phyloP scores from a whole-genome alignment of 495 filamentous ascomycete genomes.

The Achaetomiella virescens region DNA sequence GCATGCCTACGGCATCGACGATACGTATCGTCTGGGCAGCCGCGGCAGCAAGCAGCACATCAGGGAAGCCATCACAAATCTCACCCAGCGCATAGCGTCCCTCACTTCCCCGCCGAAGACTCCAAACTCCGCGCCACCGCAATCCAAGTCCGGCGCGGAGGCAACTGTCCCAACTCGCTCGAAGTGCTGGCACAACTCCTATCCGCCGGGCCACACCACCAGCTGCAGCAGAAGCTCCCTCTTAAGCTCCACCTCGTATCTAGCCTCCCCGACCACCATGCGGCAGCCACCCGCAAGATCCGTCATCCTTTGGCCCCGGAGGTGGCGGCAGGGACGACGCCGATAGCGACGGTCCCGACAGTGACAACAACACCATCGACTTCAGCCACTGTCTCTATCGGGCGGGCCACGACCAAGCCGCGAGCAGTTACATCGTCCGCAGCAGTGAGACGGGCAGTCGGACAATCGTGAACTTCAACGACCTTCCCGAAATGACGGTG shows the following conservation, averaged over 20 bases:
- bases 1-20: neutral
- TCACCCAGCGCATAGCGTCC: slow-evolving; percentile 42
- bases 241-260: slow-evolving; percentile 37
- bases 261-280: slow-evolving; percentile 28
- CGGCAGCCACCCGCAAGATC: slow-evolving; percentile 33
- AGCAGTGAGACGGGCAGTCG: slow-evolving; percentile 53
- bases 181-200: slow-evolving; percentile 62
- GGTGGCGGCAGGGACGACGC: neutral
- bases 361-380: slow-evolving; percentile 28
- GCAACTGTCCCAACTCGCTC: slow-evolving; percentile 65
- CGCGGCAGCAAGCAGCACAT: neutral
- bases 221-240: neutral
- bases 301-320: slow-evolving; percentile 33
- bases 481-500: slow-evolving; percentile 57
- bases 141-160: slow-evolving; percentile 56
- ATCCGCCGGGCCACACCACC: slow-evolving; percentile 1
- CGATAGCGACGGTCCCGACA: neutral
- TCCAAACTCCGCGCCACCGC: slow-evolving; percentile 61
- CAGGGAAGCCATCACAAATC: neutral
- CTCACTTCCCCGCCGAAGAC: slow-evolving; percentile 62
- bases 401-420: slow-evolving; percentile 47
- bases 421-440: slow-evolving; percentile 66
- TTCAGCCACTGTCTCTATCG: slow-evolving; percentile 55
- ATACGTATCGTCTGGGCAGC: neutral
- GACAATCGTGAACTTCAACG: slow-evolving; percentile 66